phyloP scores from a whole-genome alignment of 2,329 filamentous ascomycete species.

The Paecilomyces formosus region DNA sequence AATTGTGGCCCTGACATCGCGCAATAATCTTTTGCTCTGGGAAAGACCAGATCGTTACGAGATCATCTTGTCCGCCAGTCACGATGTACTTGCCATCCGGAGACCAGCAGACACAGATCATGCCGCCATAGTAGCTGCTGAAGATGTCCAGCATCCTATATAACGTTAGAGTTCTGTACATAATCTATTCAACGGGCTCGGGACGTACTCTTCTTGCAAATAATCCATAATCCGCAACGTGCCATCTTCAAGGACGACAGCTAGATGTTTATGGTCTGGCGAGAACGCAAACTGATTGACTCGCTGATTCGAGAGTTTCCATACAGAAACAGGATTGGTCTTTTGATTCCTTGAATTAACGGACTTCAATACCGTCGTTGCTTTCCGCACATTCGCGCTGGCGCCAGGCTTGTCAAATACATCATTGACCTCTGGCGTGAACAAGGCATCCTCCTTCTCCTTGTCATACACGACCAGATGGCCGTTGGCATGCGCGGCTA shows the following conservation, averaged over 20 bases:
- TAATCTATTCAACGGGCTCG: slow-evolving; percentile 5
- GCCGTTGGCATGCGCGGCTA: slow-evolving; percentile 88
- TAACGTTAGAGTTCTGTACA: slow-evolving; percentile 7
- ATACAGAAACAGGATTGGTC: slow-evolving; percentile 81
- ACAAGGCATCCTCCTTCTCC: slow-evolving; percentile 82
- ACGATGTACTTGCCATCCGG: slow-evolving; percentile 94
- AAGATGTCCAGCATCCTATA: slow-evolving; percentile 75
- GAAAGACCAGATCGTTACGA: slow-evolving; percentile 93
- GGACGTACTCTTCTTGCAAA: slow-evolving; percentile 70
- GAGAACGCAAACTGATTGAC: slow-evolving; percentile 92
- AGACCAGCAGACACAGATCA: slow-evolving; percentile 94
- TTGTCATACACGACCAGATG: slow-evolving; percentile 93
- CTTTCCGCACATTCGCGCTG: slow-evolving; percentile 19
- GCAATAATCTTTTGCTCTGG: slow-evolving; percentile 78
- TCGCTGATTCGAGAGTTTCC: slow-evolving; percentile 85
- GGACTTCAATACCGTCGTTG: slow-evolving; percentile 74
- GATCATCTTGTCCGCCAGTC: slow-evolving; percentile 90
- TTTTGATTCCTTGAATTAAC: slow-evolving; percentile 93
- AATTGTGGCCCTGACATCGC: slow-evolving; percentile 88
- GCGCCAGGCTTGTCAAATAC: slow-evolving; percentile 19
- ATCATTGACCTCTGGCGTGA: slow-evolving; percentile 57
- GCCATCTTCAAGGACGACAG: slow-evolving; percentile 86
- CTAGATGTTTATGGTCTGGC: slow-evolving; percentile 77
- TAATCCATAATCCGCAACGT: slow-evolving; percentile 87
- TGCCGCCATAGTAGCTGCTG: slow-evolving; percentile 84